Conservation (phyloP, 2,329 filamentous ascomycete genomes). For the Ceratocystis papillata region DNA sequence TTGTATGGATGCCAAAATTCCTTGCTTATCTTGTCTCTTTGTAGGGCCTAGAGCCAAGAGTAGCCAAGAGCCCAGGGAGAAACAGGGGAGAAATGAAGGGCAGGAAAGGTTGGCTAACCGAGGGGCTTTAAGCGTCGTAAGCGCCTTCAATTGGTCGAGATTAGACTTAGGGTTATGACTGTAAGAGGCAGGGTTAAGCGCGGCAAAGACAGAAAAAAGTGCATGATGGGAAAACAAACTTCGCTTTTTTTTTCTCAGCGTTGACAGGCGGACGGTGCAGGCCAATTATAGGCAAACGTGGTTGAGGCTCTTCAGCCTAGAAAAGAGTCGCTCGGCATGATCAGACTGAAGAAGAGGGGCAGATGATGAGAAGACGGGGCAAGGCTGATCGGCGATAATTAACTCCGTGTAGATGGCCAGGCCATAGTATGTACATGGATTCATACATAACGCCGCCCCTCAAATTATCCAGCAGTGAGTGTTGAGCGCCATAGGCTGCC, state of each 20-base stretch:
- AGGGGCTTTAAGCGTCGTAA: not conserved
- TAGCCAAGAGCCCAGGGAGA: too few species aligned
- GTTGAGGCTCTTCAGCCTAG: not conserved
- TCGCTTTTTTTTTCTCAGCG: too few species aligned
- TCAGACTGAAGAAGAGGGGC: not conserved
- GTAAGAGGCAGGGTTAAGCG: slow-evolving; percentile 4
- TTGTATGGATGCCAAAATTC: not conserved
- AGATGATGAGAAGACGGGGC: not conserved
- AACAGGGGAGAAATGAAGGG: not conserved
- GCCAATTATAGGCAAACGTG: not conserved
- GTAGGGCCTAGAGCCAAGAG: too few species aligned
- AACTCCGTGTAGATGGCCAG: not conserved
- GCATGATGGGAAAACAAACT: not conserved
- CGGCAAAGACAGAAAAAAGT: not conserved
- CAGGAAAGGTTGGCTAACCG: too few species aligned
- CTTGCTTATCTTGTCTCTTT: not conserved
- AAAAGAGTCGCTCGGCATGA: not conserved
- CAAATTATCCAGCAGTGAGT: not conserved
- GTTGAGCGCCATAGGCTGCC: not conserved
- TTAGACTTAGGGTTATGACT: not conserved
- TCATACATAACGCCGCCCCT: not conserved
- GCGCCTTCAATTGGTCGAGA: not conserved
- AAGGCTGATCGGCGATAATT: not conserved
- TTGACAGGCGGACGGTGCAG: not conserved
- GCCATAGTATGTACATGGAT: not conserved